phyloP scores from a whole-genome alignment of 2,329 filamentous ascomycete species.

The Microcyclospora tardicrescens region DNA sequence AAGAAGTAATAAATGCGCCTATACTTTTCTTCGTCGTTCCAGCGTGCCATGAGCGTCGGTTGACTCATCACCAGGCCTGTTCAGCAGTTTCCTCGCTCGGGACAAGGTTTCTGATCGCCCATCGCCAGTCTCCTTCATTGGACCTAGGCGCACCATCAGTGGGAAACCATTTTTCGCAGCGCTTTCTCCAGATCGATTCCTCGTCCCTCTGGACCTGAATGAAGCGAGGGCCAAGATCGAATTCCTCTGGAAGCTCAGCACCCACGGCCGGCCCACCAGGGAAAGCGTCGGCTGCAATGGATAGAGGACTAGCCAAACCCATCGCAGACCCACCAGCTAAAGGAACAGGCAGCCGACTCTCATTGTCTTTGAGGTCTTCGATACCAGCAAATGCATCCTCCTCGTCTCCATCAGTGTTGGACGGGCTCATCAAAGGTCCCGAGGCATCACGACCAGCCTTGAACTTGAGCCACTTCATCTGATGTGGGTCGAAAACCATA shows the following conservation, averaged over 20 bases:
- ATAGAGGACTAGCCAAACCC: constrained; percentile 18
- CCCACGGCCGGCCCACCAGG: constrained; percentile 54
- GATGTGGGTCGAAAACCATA: constrained; percentile 95
- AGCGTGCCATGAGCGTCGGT: too few species aligned
- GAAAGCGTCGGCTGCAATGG: constrained; percentile 12
- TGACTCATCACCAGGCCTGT: too few species aligned
- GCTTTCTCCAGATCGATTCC: constrained; percentile 79
- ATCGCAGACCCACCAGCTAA: constrained; percentile 8
- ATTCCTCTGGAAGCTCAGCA: constrained; percentile 68
- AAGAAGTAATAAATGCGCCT: too few species aligned
- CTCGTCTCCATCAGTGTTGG: constrained; percentile 63
- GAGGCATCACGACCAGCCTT: constrained; percentile 24
- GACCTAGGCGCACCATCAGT: constrained; percentile 40
- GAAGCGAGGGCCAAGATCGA: constrained; percentile 93
- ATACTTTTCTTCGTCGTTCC: too few species aligned
- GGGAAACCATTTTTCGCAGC: constrained; percentile 74
- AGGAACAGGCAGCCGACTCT: constrained; percentile 7
- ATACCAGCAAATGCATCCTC: constrained; percentile 91
- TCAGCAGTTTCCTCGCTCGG: too few species aligned
- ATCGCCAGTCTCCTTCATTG: constrained; percentile 62
- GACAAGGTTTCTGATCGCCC: constrained; percentile 8
- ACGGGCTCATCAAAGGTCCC: constrained; percentile 26
- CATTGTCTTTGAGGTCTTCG: constrained; percentile 71
- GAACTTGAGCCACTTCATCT: constrained; percentile 90
- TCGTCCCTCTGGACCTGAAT: constrained; percentile 79